Evolutionary conservation across 2,329 filamentous ascomycete genomes (phyloP).

Genomic region (Xylariaceae sp.): DNA sequence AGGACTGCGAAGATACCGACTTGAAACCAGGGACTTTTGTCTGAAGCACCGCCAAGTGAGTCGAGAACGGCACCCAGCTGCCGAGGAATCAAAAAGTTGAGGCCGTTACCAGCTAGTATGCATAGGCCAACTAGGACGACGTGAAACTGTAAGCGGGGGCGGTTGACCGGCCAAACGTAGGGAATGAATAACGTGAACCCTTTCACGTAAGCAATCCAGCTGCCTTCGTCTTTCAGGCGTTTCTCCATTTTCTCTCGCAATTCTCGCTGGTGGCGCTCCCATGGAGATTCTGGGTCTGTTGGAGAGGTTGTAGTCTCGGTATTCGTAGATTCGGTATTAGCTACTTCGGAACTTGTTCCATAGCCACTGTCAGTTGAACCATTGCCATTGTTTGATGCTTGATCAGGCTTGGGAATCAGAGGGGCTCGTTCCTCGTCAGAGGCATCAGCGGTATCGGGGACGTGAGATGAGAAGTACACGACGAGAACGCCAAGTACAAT

Average conservation of each 20-base stretch:
- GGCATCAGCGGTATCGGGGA: slow-evolving; percentile 18
- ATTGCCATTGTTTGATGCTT: slow-evolving; percentile 24
- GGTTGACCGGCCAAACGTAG: slow-evolving; percentile 71
- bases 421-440: slow-evolving; percentile 55
- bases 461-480: slow-evolving; percentile 26
- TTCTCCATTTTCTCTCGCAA: slow-evolving; percentile 60
- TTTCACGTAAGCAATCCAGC: slow-evolving; percentile 73
- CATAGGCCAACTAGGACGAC: slow-evolving; percentile 64
- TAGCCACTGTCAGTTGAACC: slow-evolving; percentile 36
- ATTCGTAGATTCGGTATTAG: slow-evolving; percentile 34
- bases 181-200: slow-evolving; percentile 74
- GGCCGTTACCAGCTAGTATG: slow-evolving; percentile 63
- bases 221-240: slow-evolving; percentile 68
- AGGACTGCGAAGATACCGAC: slow-evolving; percentile 49
- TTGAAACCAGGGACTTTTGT: slow-evolving; percentile 48
- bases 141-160: slow-evolving; percentile 62
- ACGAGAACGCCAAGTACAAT: slow-evolving; percentile 27
- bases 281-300: slow-evolving; percentile 48
- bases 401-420: slow-evolving; percentile 46
- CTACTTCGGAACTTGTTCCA: slow-evolving; percentile 40
- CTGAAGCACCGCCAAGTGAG: slow-evolving; percentile 51
- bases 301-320: slow-evolving; percentile 29
- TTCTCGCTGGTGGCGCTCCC: slow-evolving; percentile 49
- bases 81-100: slow-evolving; percentile 75
- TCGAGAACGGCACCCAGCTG: slow-evolving; percentile 79